A percentile compares a stretch with the other conserved stretches of the same genome.
Conservation (phyloP, 2,329 filamentous ascomycete genomes). For the Botrytis hyacinthi region DNA sequence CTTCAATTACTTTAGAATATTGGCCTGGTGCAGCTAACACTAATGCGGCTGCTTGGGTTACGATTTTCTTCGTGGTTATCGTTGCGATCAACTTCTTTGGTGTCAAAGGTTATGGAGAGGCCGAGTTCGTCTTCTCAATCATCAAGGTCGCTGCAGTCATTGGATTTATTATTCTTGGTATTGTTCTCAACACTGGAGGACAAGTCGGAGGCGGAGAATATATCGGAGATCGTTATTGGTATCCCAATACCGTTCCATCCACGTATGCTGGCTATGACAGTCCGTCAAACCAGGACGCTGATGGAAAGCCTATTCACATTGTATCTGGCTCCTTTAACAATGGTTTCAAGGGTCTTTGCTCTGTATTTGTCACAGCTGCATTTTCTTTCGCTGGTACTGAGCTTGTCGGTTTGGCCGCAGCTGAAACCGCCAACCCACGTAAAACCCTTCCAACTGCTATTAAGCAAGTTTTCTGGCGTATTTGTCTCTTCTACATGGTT, state of each 20-base stretch:
- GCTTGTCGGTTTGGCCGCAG: slow-evolving; percentile 52
- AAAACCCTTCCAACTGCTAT: slow-evolving; percentile 50
- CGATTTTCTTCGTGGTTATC: slow-evolving; percentile 75
- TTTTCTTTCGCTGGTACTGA: slow-evolving; percentile 54
- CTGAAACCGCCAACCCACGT: slow-evolving; percentile 50
- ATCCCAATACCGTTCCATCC: slow-evolving; percentile 44
- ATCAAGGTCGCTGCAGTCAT: slow-evolving; percentile 71
- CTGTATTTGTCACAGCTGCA: slow-evolving; percentile 52
- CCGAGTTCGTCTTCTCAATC: slow-evolving; percentile 81
- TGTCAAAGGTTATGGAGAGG: slow-evolving; percentile 83
- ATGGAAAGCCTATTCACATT: slow-evolving; percentile 23
- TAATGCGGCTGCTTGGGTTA: slow-evolving; percentile 66
- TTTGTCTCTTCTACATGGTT: slow-evolving; percentile 52
- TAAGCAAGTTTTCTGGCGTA: slow-evolving; percentile 56
- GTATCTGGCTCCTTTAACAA: slow-evolving; percentile 43
- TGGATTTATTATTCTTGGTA: slow-evolving; percentile 64
- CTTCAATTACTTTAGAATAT: slow-evolving; percentile 76
- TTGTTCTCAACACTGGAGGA: slow-evolving; percentile 57
- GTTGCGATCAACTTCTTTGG: slow-evolving; percentile 83
- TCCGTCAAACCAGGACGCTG: slow-evolving; percentile 14
- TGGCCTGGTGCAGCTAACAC: slow-evolving; percentile 57
- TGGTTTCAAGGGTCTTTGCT: slow-evolving; percentile 51
- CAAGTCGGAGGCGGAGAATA: slow-evolving; percentile 51
- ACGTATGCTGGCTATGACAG: slow-evolving; percentile 44
- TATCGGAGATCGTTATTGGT: slow-evolving; percentile 61